phyloP scores from a whole-genome alignment of 805 yeast species.

The Wickerhamomyces bovis region DNA sequence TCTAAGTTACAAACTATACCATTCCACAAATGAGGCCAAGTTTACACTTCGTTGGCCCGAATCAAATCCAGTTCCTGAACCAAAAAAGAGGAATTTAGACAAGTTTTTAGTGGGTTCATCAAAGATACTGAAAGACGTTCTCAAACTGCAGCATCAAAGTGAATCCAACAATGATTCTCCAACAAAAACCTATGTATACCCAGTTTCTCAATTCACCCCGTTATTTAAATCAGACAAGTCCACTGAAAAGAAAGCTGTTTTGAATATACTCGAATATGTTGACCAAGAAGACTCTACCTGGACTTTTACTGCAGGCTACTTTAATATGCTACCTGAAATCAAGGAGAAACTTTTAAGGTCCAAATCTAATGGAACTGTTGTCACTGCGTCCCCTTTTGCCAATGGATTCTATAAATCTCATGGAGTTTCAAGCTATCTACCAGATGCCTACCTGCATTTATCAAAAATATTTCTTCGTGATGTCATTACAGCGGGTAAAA shows the following conservation, averaged over 20 bases:
- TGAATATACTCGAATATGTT: slow-evolving; percentile 52
- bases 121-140: slow-evolving; percentile 47
- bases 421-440: slow-evolving; percentile 77
- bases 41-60: slow-evolving; percentile 72
- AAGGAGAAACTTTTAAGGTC: slow-evolving; percentile 51
- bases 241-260: slow-evolving; percentile 73
- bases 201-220: slow-evolving; percentile 89
- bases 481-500: slow-evolving; percentile 36
- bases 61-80: slow-evolving; percentile 60
- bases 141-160: slow-evolving; percentile 36
- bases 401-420: slow-evolving; percentile 85
- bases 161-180: slow-evolving; percentile 4
- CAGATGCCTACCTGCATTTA: slow-evolving; percentile 78
- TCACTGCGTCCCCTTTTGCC: slow-evolving; percentile 91
- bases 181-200: slow-evolving; percentile 67
- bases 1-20: slow-evolving; percentile 60
- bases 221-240: slow-evolving; percentile 60
- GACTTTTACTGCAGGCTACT: slow-evolving; percentile 95
- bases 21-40: slow-evolving; percentile 38
- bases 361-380: slow-evolving; percentile 58
- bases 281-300: slow-evolving; percentile 55
- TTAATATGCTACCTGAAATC: slow-evolving; percentile 80
- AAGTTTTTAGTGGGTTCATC: slow-evolving; percentile 55
- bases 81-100: slow-evolving; percentile 44
- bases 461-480: slow-evolving; percentile 62